These are phyloP conservation scores for Mycena venus DNA, from an alignment of 768 basidiomycete genomes.

Conservation along the genomic window DNA sequence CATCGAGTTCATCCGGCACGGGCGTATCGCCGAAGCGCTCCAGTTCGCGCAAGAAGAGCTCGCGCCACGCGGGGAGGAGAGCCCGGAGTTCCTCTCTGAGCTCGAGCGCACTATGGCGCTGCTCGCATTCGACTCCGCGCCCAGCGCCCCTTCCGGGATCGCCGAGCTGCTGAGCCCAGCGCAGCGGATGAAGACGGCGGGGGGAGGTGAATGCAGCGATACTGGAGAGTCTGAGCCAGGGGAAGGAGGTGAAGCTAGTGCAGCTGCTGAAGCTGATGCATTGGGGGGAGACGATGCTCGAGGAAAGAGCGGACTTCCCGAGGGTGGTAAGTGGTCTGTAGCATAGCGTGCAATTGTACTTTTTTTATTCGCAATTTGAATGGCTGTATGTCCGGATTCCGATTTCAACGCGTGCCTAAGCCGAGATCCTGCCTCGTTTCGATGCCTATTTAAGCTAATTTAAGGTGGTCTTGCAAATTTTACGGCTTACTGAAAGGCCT, in stretches of 20 bases:
- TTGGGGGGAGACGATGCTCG: constrained; percentile 89
- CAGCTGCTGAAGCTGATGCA: constrained; percentile 85
- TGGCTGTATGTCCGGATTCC: background rate
- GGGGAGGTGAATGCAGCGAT: constrained; percentile 97
- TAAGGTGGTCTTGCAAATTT: no score
- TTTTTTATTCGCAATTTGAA: background rate
- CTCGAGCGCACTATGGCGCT: constrained; percentile 96
- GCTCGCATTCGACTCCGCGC: constrained; percentile 81
- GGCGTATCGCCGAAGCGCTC: constrained; percentile 83
- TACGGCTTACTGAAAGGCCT: no score
- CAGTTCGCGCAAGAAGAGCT: constrained; percentile 94
- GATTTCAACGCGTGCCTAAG: no score
- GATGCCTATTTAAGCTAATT: no score
- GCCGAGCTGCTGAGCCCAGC: constrained; percentile 85
- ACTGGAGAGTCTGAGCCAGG: constrained; percentile 91
- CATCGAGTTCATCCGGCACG: constrained; percentile 93
- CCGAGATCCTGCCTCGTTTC: no score
- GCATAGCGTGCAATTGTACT: background rate
- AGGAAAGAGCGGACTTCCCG: constrained; percentile 85
- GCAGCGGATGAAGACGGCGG: constrained; percentile 94
- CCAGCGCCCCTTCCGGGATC: constrained; percentile 74
- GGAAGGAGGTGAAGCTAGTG: constrained; percentile 91
- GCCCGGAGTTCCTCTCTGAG: constrained; percentile 92
- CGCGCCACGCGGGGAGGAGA: constrained; percentile 95
- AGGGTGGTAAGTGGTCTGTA: constrained; percentile 35